Evolutionary conservation across 495 filamentous ascomycete species (phyloP).

Genomic region (Apodospora peruviana): DNA sequence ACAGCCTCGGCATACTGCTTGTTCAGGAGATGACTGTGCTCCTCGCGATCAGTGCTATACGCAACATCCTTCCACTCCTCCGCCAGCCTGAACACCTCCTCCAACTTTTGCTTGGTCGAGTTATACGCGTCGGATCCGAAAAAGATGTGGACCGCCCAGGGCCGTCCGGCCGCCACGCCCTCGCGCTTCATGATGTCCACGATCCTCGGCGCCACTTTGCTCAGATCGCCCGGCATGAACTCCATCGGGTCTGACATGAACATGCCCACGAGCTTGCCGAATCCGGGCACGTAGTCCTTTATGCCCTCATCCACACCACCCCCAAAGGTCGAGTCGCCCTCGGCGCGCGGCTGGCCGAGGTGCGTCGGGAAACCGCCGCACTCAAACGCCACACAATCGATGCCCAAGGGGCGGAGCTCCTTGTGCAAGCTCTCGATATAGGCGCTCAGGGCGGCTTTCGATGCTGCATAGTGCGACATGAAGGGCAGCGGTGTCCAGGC

Average conservation of each 20-base stretch:
- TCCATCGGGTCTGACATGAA: conserved; percentile 12
- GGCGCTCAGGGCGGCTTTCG: conserved; percentile 41
- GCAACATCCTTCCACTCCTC: conserved; percentile 16
- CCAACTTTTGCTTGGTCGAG: conserved; percentile 10
- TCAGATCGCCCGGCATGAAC: conserved; percentile 28
- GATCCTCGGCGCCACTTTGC: conserved; percentile 24
- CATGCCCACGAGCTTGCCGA: conserved; percentile 12
- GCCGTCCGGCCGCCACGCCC: conserved; percentile 15
- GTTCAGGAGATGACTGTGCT: conserved; percentile 2
- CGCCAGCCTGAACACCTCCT: conserved; percentile 13
- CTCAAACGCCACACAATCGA: conserved; percentile 19
- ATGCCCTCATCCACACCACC: not conserved
- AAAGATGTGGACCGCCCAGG: conserved; percentile 16
- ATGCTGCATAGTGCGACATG: conserved; percentile 36
- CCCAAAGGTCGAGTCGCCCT: not conserved
- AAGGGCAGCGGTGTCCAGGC: conserved; percentile 35
- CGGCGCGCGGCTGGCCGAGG: conserved; percentile 17
- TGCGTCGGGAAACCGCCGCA: conserved; percentile 20
- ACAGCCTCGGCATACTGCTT: conserved; percentile 7
- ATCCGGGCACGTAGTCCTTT: conserved; percentile 9
- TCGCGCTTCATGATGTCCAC: conserved; percentile 27
- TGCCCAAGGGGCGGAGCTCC: conserved; percentile 15
- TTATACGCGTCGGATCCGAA: conserved; percentile 18
- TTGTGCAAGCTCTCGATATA: conserved; percentile 28
- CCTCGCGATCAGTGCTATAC: conserved; percentile 17